Evolutionary conservation across 2,329 filamentous ascomycete species (phyloP).

Genomic region (Triangularia verruculosa): DNA sequence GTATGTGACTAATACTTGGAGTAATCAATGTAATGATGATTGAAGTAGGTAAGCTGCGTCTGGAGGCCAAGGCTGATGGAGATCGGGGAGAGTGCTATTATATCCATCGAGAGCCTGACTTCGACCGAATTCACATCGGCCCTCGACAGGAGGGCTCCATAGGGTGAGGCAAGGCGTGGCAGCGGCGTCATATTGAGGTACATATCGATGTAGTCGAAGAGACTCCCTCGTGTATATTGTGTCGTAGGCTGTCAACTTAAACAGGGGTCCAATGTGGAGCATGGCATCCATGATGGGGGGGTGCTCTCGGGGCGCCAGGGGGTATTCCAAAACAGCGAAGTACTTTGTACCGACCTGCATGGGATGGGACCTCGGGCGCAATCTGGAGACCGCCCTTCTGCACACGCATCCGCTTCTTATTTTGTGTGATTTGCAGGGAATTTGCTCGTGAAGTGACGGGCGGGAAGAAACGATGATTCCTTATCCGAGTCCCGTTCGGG

Average conservation of each 20-base stretch:
- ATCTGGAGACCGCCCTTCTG: constrained; percentile 21
- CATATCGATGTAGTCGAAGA: constrained; percentile 8
- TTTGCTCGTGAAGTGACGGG: constrained; percentile 7
- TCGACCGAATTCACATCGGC: not conserved
- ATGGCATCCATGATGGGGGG: constrained; percentile 1
- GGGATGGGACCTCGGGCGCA: constrained; percentile 4
- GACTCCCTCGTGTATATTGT: constrained; percentile 1
- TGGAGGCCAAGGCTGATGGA: not conserved
- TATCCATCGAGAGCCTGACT: constrained; percentile 14
- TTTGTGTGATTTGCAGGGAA: constrained; percentile 7
- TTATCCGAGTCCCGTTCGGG: not conserved
- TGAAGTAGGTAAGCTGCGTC: constrained; percentile 10
- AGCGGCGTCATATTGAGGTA: constrained; percentile 4
- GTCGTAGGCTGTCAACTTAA: not conserved
- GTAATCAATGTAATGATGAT: not conserved
- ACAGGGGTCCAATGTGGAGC: constrained; percentile 9
- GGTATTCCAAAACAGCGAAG: not conserved
- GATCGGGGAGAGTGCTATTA: constrained; percentile 12
- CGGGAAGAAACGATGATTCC: not conserved
- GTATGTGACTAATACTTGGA: not conserved
- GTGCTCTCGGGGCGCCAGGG: not conserved
- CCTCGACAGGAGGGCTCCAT: constrained; percentile 9
- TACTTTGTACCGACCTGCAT: constrained; percentile 14
- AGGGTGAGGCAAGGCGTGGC: constrained; percentile 14
- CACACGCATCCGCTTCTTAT: constrained; percentile 16